Conservation (phyloP, 495 filamentous ascomycete species). For the Penicillium macrosclerotiorum region DNA sequence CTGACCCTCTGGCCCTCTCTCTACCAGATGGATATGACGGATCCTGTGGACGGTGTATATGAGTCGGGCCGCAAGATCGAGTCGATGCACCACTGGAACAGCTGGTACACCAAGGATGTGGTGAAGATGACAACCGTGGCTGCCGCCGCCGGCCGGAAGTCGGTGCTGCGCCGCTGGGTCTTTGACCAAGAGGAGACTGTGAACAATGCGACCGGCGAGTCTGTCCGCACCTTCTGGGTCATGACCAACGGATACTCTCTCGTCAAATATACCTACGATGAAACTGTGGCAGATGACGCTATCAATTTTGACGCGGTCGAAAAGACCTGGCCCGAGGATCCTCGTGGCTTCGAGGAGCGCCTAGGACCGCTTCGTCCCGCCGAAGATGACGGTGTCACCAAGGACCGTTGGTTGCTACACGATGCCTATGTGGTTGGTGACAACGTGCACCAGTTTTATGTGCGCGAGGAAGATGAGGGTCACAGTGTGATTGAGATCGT, state of each 20-base stretch:
- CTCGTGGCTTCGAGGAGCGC: slow-evolving; percentile 48
- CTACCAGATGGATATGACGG: slow-evolving; percentile 61
- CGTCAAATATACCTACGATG: slow-evolving; percentile 50
- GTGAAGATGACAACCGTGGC: slow-evolving; percentile 57
- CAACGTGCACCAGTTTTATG: slow-evolving; percentile 49
- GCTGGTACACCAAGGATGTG: slow-evolving; percentile 51
- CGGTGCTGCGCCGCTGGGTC: slow-evolving; percentile 59
- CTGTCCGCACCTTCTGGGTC: slow-evolving; percentile 49
- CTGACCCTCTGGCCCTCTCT: slow-evolving; percentile 59
- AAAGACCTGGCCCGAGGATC: slow-evolving; percentile 59
- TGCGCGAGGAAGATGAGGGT: slow-evolving; percentile 45
- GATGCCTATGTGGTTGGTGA: slow-evolving; percentile 44
- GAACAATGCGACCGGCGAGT: slow-evolving; percentile 37
- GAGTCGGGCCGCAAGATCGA: slow-evolving; percentile 57
- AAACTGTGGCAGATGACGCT: slow-evolving; percentile 39
- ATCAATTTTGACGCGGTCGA: slow-evolving; percentile 58
- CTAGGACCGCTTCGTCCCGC: slow-evolving; percentile 51
- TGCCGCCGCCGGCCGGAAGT: slow-evolving; percentile 58
- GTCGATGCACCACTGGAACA: slow-evolving; percentile 67
- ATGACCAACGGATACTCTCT: slow-evolving; percentile 64
- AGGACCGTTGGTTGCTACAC: slow-evolving; percentile 46
- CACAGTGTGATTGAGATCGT: slow-evolving; percentile 50
- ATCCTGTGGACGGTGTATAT: slow-evolving; percentile 60
- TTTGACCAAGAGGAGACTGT: slow-evolving; percentile 53
- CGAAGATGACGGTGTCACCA: slow-evolving; percentile 41